phyloP scores from a whole-genome alignment of 1,139 yeast species.

The Citeromyces siamensis region DNA sequence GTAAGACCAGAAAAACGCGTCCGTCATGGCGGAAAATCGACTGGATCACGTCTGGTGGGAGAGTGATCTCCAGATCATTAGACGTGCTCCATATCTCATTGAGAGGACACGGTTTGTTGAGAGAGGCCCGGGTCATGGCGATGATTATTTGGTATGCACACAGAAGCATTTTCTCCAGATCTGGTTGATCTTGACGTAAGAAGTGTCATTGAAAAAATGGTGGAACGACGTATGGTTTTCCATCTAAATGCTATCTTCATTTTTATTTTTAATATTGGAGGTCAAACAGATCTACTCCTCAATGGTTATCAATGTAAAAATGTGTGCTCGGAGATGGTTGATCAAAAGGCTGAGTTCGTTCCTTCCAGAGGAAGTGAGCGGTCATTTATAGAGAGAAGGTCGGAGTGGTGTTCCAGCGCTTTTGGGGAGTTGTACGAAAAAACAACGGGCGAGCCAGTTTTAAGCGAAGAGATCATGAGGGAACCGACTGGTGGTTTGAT shows the following conservation, averaged over 20 bases:
- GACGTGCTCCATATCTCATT: no score
- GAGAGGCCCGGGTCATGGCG: no score
- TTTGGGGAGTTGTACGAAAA: constrained; percentile 93
- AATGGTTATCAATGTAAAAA: constrained; percentile 92
- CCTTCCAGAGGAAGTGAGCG: constrained; percentile 61
- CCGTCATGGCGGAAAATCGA: no score
- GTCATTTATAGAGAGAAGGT: constrained; percentile 65
- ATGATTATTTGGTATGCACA: no score
- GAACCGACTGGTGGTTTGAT: constrained; percentile 76
- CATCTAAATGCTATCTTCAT: constrained; percentile 46
- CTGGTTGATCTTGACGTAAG: no score
- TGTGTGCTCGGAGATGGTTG: constrained; percentile 44
- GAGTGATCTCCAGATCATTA: no score
- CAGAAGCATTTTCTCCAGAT: no score
- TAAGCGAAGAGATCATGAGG: constrained; percentile 41
- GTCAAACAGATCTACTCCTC: constrained; percentile 90
- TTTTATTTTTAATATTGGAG: constrained; percentile 98
- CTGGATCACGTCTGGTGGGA: no score
- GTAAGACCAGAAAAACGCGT: no score
- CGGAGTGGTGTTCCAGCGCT: constrained; percentile 98
- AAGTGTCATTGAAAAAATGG: constrained; percentile 33
- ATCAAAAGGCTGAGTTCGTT: constrained; percentile 27
- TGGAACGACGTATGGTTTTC: constrained; percentile 32
- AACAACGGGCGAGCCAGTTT: constrained; percentile 43
- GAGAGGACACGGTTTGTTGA: no score